Evolutionary conservation across 2,329 filamentous ascomycete genomes (phyloP).

Genomic region (Sporothrix mexicana): DNA sequence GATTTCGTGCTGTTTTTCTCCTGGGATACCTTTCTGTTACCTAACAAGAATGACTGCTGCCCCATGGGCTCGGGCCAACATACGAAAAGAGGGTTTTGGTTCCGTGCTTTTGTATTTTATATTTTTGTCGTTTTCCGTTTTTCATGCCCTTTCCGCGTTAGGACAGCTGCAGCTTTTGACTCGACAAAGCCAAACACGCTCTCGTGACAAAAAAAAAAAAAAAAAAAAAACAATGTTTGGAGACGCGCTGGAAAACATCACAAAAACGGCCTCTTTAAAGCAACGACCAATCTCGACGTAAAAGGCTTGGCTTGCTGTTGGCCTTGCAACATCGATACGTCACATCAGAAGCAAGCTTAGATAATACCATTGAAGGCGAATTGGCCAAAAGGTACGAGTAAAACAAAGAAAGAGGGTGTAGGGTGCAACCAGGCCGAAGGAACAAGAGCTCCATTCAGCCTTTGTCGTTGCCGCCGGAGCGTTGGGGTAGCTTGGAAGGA

Average conservation of each 20-base stretch:
- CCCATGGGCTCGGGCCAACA: slow-evolving; percentile 11
- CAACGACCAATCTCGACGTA: not conserved
- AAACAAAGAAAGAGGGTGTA: not conserved
- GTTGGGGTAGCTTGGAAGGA: not conserved
- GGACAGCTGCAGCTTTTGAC: not conserved
- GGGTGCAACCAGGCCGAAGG: slow-evolving; percentile 10
- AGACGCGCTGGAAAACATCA: not conserved
- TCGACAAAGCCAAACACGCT: slow-evolving; percentile 5
- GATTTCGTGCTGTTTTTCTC: no score
- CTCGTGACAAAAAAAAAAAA: slow-evolving; percentile 14
- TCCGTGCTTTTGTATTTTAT: not conserved
- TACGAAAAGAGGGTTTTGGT: slow-evolving; percentile 6
- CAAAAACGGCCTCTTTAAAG: not conserved
- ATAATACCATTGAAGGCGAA: not conserved
- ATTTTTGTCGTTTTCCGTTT: not conserved
- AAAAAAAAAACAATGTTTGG: not conserved
- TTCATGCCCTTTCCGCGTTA: no score
- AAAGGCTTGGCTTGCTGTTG: not conserved
- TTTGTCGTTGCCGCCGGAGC: not conserved
- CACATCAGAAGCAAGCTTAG: slow-evolving; percentile 5
- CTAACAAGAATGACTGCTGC: not conserved
- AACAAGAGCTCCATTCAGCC: slow-evolving; percentile 2
- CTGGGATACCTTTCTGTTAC: slow-evolving; percentile 6
- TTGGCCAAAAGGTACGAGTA: not conserved
- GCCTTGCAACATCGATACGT: slow-evolving; percentile 22